Evolutionary conservation across 2,329 filamentous ascomycete species (phyloP).

Genomic region (Aspergillus eucalypticola): DNA sequence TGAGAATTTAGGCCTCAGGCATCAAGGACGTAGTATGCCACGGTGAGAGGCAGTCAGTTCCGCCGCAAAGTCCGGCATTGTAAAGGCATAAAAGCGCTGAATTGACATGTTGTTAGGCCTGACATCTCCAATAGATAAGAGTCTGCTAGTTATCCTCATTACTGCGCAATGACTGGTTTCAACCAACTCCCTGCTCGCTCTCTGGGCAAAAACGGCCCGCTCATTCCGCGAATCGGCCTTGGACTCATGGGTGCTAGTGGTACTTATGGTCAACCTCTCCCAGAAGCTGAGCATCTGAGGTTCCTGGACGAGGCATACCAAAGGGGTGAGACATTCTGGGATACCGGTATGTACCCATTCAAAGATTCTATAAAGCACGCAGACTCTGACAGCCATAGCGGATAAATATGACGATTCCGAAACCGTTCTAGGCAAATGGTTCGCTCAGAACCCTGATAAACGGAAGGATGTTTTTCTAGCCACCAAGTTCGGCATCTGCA

Average conservation of each 20-base stretch:
- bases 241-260: constrained; percentile 31
- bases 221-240: constrained; percentile 31
- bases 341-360: constrained; percentile 33
- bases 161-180: constrained; percentile 8
- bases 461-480: constrained; percentile 54
- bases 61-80: not conserved
- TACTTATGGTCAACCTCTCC: constrained; percentile 31
- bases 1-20: too few species aligned
- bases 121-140: too few species aligned
- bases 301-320: constrained; percentile 50
- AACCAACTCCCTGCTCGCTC: constrained; percentile 20
- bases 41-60: not conserved
- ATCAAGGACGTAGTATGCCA: too few species aligned
- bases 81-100: not conserved
- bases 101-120: not conserved
- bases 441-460: constrained; percentile 44
- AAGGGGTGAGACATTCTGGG: constrained; percentile 48
- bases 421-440: constrained; percentile 52
- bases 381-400: constrained; percentile 12
- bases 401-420: constrained; percentile 51
- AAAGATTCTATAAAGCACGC: too few species aligned
- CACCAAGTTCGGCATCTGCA: constrained; percentile 51
- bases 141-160: too few species aligned
- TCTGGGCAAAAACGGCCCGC: constrained; percentile 30
- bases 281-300: constrained; percentile 47